These are phyloP conservation scores for Hypoxylon rickii DNA, from an alignment of 495 filamentous ascomycete species.

Conservation along the genomic window DNA sequence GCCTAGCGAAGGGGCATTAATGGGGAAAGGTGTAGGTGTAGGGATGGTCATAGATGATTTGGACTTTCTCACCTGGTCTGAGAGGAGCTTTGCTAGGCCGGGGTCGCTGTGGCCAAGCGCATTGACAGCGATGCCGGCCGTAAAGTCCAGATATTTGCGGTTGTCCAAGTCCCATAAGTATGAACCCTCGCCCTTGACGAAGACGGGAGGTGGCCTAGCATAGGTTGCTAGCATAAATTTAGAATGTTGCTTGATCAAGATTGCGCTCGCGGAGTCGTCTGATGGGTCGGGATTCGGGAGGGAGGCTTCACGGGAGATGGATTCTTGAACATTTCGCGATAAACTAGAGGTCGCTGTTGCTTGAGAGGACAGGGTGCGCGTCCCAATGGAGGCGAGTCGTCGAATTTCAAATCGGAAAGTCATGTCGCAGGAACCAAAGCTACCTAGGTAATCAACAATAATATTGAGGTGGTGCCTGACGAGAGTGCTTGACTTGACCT, in stretches of 20 bases:
- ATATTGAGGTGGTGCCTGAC: not conserved
- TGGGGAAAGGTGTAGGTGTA: conserved; percentile 3
- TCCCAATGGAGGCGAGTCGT: conserved; percentile 7
- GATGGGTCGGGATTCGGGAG: conserved; percentile 80
- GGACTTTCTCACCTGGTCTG: conserved; percentile 66
- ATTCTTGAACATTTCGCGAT: conserved; percentile 23
- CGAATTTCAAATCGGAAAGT: conserved; percentile 28
- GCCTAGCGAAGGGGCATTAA: conserved; percentile 49
- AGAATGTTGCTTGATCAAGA: conserved; percentile 70
- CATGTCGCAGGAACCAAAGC: conserved; percentile 17
- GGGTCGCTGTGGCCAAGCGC: conserved; percentile 86
- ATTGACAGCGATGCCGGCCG: conserved; percentile 94
- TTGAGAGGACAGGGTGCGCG: conserved; percentile 27
- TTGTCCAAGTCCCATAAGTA: conserved; percentile 91
- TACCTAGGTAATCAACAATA: not conserved
- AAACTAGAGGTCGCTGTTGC: conserved; percentile 26
- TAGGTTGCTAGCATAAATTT: conserved; percentile 96
- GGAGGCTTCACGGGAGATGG: conserved; percentile 55
- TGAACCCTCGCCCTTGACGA: conserved; percentile 82
- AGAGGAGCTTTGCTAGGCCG: conserved; percentile 65
- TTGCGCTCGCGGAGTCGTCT: conserved; percentile 73
- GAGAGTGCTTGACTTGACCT: not conserved
- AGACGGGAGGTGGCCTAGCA: conserved; percentile 85
- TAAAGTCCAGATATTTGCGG: conserved; percentile 88
- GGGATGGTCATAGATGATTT: not conserved